Base-by-base conservation (phyloP, 495 filamentous ascomycete species). In the Podospora anserina region DNA sequence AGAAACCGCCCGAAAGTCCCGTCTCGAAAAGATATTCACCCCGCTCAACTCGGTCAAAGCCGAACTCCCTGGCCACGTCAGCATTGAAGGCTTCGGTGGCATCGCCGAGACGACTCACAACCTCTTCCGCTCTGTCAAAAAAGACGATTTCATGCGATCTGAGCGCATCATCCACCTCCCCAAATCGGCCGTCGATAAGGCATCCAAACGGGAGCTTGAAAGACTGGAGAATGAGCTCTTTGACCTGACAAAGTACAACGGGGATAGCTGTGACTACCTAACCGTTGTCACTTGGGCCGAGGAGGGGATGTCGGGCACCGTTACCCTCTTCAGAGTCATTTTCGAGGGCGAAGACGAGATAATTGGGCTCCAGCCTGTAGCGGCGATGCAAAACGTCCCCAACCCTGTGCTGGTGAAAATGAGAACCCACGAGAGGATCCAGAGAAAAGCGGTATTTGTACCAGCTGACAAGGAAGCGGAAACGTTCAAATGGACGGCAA, bases 181-280 rank as follows among this genome's bases (percentile, higher is more conserved):
- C 4, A 65, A 26, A n/a, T 7, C 26, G 4, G 23, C 64, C 3
- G 49, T 28, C 9, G 13, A 55, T 28, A 39, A 65, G 7, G 7
- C n/a, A 6, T 66, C 67, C 11, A 66, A 62, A 4, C 64, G 64
- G 5, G 74, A 76, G 30, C 60, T 76, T 5, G 71, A 74, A 65
- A 39, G 74, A 3, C 63, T 68, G 15, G 74, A 76, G 65, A 68
- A 72, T 56, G 74, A 74, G 60, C 70, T 76, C 19, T 76, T 76
- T 53, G 70, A 74, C 63, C 30, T 74, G 44, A 66, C 69, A 59
- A 72, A 69, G 54, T 76, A 76, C 72, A 66, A 64, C 44, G 74
- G 67, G 1, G 39, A 49, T 11, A 13, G 39, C 9, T 68, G 55
- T 66, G 66, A 68, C 18, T 74, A 69, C 32, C 68, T 76, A 18